Evolutionary conservation across 495 filamentous ascomycete species (phyloP).

Genomic region (Beverwykella pulmonaria): DNA sequence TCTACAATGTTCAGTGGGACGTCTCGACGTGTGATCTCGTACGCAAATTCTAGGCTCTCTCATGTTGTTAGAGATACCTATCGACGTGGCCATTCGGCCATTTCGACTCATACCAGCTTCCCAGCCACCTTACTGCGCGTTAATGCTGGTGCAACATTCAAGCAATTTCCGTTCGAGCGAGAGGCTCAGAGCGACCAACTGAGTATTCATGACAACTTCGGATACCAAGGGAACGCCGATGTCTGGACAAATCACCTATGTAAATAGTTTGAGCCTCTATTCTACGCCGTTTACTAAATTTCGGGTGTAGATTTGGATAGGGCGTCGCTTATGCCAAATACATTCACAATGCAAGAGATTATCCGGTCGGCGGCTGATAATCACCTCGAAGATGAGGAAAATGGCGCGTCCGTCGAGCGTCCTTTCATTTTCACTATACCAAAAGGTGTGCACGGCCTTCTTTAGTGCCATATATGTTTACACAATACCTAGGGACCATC

Average conservation of each 20-base stretch:
- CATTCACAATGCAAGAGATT: constrained; percentile 9
- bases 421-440: constrained; percentile 10
- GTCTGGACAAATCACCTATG: constrained; percentile 5
- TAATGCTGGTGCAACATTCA: constrained; percentile 11
- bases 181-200: neutral
- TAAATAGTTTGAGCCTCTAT: constrained; percentile 1
- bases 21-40: neutral
- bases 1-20: constrained; percentile 9
- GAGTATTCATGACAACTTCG: neutral
- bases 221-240: neutral
- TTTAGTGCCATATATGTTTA: neutral
- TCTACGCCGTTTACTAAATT: neutral
- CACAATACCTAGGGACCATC: neutral
- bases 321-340: constrained; percentile 7
- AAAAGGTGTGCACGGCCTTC: constrained; percentile 3
- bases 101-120: constrained; percentile 9
- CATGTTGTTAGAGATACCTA: neutral
- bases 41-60: constrained; percentile 2
- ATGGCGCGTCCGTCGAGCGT: constrained; percentile 3
- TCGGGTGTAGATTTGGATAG: constrained; percentile 1
- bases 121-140: constrained; percentile 11
- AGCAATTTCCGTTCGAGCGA: constrained; percentile 6
- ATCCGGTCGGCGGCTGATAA: neutral
- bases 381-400: constrained; percentile 6
- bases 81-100: constrained; percentile 7